Percentiles rank a stretch among this genome's conserved stretches.
Evolutionary conservation across 1,284 basidiomycete species (phyloP).

Genomic region (Hemileia vastatrix): DNA sequence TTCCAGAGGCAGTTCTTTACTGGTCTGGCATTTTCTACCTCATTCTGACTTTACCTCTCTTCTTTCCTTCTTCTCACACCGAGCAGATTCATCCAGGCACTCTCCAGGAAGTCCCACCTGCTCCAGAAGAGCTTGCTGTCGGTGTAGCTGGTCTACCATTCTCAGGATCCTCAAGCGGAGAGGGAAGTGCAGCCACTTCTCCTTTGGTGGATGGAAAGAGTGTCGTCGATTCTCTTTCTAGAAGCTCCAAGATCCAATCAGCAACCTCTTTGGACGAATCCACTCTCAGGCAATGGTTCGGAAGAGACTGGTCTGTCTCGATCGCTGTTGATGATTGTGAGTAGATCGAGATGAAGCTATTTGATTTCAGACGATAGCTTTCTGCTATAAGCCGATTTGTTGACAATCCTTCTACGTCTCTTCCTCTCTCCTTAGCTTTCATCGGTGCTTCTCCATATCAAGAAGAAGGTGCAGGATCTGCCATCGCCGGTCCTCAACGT

Average conservation of each 20-base stretch:
- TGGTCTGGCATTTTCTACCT: not conserved
- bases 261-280: conserved; percentile 27
- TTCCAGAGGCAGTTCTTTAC: no score
- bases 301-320: conserved; percentile 37
- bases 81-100: not conserved
- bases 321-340: conserved; percentile 33
- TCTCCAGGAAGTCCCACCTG: not conserved
- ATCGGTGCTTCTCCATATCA: not conserved
- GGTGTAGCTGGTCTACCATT: not conserved
- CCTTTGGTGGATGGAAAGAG: conserved; percentile 25
- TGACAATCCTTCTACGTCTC: no score
- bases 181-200: conserved; percentile 26
- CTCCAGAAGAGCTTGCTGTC: not conserved
- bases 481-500: not conserved
- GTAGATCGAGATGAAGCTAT: not conserved
- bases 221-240: conserved; percentile 28
- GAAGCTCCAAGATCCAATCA: conserved; percentile 31
- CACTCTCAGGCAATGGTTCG: conserved; percentile 34
- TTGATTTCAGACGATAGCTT: no score
- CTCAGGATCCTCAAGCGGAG: conserved; percentile 10
- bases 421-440: not conserved
- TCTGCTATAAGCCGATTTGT: no score
- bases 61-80: not conserved
- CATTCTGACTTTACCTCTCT: not conserved
- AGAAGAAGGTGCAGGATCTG: not conserved